Evolutionary conservation across 164 flowering plant genomes (phyloP).

Genomic region (Malania oleifera): DNA sequence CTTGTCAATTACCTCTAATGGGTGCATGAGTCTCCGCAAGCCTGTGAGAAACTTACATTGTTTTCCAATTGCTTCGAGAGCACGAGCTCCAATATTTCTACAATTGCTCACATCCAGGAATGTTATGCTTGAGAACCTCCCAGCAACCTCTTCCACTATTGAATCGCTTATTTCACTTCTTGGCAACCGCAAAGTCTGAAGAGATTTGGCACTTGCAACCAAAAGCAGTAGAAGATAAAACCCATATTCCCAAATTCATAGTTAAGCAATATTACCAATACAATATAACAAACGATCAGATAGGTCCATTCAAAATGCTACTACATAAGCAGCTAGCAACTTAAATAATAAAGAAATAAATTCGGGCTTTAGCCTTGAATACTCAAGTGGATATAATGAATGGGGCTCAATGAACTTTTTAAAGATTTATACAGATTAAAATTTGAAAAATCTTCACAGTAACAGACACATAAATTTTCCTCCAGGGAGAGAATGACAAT

Average conservation of each 20-base stretch:
- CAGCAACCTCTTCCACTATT: slow-evolving; percentile 46
- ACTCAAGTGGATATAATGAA: too few relatives aligned
- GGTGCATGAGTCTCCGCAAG: slow-evolving; percentile 61
- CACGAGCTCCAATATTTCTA: slow-evolving; percentile 36
- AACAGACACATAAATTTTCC: too few relatives aligned
- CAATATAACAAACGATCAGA: background rate
- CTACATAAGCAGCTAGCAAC: too few relatives aligned
- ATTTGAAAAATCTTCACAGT: too few relatives aligned
- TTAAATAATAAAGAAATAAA: too few relatives aligned
- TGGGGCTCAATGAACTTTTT: too few relatives aligned
- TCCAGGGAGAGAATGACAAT: too few relatives aligned
- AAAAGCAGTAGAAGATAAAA: background rate
- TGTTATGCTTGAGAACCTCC: slow-evolving; percentile 39
- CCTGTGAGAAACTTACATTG: slow-evolving; percentile 45
- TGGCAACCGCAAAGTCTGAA: slow-evolving; percentile 48
- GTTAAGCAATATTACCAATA: slow-evolving; percentile 15
- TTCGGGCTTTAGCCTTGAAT: too few relatives aligned
- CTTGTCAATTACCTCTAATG: slow-evolving; percentile 32
- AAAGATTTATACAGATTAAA: too few relatives aligned
- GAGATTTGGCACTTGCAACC: slow-evolving; percentile 52
- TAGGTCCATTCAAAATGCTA: too few relatives aligned
- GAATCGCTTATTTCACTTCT: slow-evolving; percentile 54
- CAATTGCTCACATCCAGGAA: slow-evolving; percentile 64
- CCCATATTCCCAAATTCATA: background rate
- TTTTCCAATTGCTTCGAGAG: slow-evolving; percentile 57